Conservation (phyloP, 1,284 basidiomycete species). For the Trichosporon asahii region DNA sequence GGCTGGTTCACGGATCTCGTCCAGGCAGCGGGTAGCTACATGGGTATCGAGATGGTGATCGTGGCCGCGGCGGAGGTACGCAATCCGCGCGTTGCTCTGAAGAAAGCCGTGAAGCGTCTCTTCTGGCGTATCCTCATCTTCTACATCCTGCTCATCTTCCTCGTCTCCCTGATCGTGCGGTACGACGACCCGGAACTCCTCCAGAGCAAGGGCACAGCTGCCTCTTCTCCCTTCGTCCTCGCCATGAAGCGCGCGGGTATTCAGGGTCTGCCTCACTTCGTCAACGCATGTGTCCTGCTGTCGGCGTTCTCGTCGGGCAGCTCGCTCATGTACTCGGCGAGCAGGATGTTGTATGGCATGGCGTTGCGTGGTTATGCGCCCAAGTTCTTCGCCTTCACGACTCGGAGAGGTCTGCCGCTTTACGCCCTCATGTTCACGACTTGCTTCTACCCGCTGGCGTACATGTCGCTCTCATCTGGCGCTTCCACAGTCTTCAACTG, state of each 20-base stretch:
- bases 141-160: slow-evolving; percentile 57
- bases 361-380: slow-evolving; percentile 75
- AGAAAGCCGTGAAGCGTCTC: slow-evolving; percentile 54
- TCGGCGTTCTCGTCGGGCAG: slow-evolving; percentile 84
- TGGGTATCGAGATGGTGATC: slow-evolving; percentile 34
- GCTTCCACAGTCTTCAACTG: slow-evolving; percentile 68
- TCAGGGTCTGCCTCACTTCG: slow-evolving; percentile 66
- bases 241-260: slow-evolving; percentile 69
- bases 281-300: slow-evolving; percentile 78
- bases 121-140: slow-evolving; percentile 65
- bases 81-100: slow-evolving; percentile 30
- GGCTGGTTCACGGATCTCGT: slow-evolving; percentile 37
- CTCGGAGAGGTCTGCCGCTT: slow-evolving; percentile 68
- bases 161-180: slow-evolving; percentile 71
- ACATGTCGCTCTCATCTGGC: slow-evolving; percentile 56
- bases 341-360: slow-evolving; percentile 74
- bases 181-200: slow-evolving; percentile 61
- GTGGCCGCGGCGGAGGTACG: slow-evolving; percentile 34
- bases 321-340: slow-evolving; percentile 75
- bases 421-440: slow-evolving; percentile 64
- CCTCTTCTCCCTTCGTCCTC: slow-evolving; percentile 63
- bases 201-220: slow-evolving; percentile 60
- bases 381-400: slow-evolving; percentile 63
- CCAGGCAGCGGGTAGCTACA: slow-evolving; percentile 33
- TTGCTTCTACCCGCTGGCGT: slow-evolving; percentile 66